Evolutionary conservation across 2,329 filamentous ascomycete genomes (phyloP), one percentile per base, ranked within the genome.

Genomic region (Aspergillus ruber): DNA sequence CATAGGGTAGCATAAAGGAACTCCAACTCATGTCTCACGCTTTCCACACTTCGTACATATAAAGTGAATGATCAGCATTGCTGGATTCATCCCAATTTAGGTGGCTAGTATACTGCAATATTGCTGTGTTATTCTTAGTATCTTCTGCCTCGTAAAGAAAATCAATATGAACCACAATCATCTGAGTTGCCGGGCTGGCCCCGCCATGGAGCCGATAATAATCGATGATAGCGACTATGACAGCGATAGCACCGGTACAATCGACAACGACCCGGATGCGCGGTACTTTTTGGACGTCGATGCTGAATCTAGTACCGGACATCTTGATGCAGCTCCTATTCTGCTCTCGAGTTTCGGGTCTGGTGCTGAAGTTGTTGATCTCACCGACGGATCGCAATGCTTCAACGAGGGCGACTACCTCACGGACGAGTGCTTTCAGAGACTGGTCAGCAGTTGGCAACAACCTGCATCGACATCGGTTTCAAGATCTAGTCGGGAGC

Each of bases 381-480:
- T 57, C 9, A 53, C 52, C 9, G 25, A 20, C 0, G 36, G 29
- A 4, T 27, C 41, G 8, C 41, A 40, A 0, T 25, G 32, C 13
- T 50, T 60, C 32, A 33, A 48, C 5, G 51, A 57, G 1, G 55
- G 55, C 1, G 61, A 66, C 20, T 64, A 56, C 20, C 44, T 61
- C 4, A 54, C 56, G 0, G 63, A 66, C n/a, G 58, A 61, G 5
- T 50, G 56, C 3, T 57, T 61, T 9, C 51, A 55, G 6, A 23
- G 29, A 0, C 35, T 65, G 0, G 45, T 57, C 1, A 42, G 45
- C 6, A 9, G 47, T 15, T 56, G 55, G 43, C 27, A 44, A 10
- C 18, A 23, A 13, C 23, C 32, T 15, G 25, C 32, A 15, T 13
- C 20, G 21, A 25, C 36, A 18, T 7, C 38, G 38, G 23, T 38